A percentile compares a stretch with the other conserved stretches of the same genome.
These are phyloP conservation scores for Mallotus repandus DNA, from an alignment of 441 rosid genomes.

Conservation along the genomic window DNA sequence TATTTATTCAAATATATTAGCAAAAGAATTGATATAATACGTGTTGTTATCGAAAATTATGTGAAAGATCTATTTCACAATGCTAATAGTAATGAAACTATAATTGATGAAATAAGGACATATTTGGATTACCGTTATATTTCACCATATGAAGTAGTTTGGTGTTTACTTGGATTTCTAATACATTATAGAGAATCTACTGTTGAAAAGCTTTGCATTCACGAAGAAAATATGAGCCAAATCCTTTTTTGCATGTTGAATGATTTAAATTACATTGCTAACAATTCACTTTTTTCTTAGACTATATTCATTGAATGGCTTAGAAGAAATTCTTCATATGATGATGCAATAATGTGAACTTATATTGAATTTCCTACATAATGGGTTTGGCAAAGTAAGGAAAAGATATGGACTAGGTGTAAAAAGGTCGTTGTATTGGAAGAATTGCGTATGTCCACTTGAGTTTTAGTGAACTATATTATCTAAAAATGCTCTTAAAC, in stretches of 20 bases:
- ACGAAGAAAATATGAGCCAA: neutral
- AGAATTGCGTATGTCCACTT: too few relatives aligned
- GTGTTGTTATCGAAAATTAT: too few relatives aligned
- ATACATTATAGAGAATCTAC: neutral
- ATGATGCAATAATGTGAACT: neutral
- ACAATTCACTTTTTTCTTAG: neutral
- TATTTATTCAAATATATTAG: too few relatives aligned
- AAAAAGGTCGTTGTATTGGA: too few relatives aligned
- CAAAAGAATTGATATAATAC: too few relatives aligned
- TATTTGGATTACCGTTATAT: too few relatives aligned
- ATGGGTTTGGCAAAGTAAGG: neutral
- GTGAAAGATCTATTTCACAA: rapidly evolving
- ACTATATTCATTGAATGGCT: neutral
- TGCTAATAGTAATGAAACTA: too few relatives aligned
- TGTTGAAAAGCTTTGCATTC: neutral
- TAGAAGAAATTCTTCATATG: neutral
- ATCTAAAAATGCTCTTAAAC: too few relatives aligned
- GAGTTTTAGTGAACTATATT: too few relatives aligned
- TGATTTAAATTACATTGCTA: neutral
- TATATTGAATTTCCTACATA: neutral
- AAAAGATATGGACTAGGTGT: neutral
- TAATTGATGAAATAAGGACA: too few relatives aligned
- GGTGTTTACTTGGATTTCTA: neutral
- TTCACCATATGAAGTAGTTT: too few relatives aligned
- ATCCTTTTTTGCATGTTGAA: rapidly evolving